These are phyloP conservation scores for Xerocomus potaroensis DNA, from an alignment of 768 basidiomycete genomes.

Conservation along the genomic window DNA sequence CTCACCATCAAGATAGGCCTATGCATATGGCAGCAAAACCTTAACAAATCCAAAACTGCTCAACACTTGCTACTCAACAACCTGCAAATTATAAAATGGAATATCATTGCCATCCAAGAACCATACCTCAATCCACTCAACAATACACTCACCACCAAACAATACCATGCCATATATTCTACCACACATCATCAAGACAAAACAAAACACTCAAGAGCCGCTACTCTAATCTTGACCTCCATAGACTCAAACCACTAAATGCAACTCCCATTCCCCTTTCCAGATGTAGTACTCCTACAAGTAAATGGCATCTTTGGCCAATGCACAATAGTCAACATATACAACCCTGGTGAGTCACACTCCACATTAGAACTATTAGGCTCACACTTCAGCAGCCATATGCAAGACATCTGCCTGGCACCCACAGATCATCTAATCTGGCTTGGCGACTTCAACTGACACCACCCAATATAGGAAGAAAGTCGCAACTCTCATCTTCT, in stretches of 20 bases:
- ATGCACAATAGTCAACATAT: conserved; percentile 4
- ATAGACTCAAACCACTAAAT: conserved; percentile 7
- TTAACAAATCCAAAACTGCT: conserved; percentile 1
- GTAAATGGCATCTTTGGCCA: neutral
- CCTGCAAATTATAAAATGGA: conserved; percentile 9
- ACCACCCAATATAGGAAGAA: conserved; percentile 32
- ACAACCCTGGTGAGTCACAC: too few species aligned
- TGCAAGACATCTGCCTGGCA: too few species aligned
- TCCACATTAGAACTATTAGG: too few species aligned
- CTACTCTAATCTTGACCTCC: conserved; percentile 2
- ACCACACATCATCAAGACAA: neutral
- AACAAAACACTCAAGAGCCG: neutral
- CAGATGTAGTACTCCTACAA: neutral
- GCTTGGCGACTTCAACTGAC: conserved; percentile 31
- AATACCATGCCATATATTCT: conserved; percentile 23
- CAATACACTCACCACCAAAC: conserved; percentile 6
- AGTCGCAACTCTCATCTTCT: conserved; percentile 21
- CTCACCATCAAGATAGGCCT: neutral
- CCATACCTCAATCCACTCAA: conserved; percentile 28
- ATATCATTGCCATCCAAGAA: conserved; percentile 39
- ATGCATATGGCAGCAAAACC: conserved; percentile 7
- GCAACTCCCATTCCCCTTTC: conserved; percentile 1
- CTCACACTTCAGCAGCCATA: neutral
- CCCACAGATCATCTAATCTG: conserved; percentile 19
- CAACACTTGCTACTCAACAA: neutral